These are phyloP conservation scores for Hondaea fermentalgiana DNA, from an alignment of 108 stramenopile genomes.

Conservation along the genomic window DNA sequence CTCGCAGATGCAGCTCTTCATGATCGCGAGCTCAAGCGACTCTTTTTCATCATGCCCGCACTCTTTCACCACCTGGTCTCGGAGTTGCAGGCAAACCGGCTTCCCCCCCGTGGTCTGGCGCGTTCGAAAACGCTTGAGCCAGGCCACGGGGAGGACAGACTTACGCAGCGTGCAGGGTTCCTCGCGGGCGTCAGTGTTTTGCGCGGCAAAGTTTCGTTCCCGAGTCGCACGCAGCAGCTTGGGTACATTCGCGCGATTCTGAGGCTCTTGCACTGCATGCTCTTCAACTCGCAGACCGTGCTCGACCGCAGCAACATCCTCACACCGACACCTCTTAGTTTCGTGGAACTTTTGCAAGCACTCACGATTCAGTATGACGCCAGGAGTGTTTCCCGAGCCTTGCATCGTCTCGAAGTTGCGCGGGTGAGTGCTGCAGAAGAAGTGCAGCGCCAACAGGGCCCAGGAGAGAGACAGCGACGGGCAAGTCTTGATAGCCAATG, in stretches of 20 bases:
- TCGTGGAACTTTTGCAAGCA: not conserved
- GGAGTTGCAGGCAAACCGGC: not conserved
- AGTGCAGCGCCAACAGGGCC: not conserved
- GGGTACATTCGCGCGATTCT: not conserved
- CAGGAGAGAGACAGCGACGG: not conserved
- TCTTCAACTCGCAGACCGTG: slow-evolving; percentile 15
- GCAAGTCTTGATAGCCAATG: not conserved
- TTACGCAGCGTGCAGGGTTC: not conserved
- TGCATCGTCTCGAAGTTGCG: not conserved
- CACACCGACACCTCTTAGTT: not conserved
- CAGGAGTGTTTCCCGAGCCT: not conserved
- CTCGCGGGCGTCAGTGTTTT: not conserved
- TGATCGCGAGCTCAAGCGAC: not conserved
- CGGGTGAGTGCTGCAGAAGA: not conserved
- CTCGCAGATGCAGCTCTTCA: not conserved
- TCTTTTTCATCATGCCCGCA: not conserved
- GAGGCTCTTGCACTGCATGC: not conserved
- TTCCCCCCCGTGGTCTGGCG: not conserved
- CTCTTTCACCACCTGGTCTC: not conserved
- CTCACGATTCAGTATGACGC: not conserved
- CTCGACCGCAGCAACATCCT: not conserved
- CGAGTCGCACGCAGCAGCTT: not conserved
- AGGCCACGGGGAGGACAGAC: not conserved
- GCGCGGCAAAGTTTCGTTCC: not conserved
- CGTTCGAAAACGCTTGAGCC: not conserved